phyloP scores from a whole-genome alignment of 805 yeast species.

The Metschnikowia chrysomelidarum region DNA sequence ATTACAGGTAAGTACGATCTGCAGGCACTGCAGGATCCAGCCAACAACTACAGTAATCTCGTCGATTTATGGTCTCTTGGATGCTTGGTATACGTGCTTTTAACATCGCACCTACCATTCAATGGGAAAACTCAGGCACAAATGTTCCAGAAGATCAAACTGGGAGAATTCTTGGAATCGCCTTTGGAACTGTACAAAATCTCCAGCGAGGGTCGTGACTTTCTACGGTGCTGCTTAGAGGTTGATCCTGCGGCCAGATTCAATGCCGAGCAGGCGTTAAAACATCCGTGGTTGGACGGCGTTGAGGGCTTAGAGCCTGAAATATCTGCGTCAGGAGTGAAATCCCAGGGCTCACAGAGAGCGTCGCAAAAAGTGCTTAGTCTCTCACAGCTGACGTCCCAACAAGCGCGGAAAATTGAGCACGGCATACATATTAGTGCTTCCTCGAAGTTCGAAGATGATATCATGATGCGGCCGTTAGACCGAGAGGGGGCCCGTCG shows the following conservation, averaged over 20 bases:
- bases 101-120: conserved; percentile 93
- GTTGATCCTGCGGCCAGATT: conserved; percentile 73
- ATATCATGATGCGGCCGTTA: conserved; percentile 44
- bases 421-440: conserved; percentile 35
- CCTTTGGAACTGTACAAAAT: conserved; percentile 66
- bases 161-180: conserved; percentile 78
- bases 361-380: conserved; percentile 45
- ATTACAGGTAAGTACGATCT: conserved; percentile 53
- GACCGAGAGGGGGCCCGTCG: conserved; percentile 26
- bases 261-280: conserved; percentile 71
- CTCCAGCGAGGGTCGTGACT: conserved; percentile 68
- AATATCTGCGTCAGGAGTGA: neutral
- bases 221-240: conserved; percentile 66
- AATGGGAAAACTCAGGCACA: conserved; percentile 90
- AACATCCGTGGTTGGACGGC: conserved; percentile 75
- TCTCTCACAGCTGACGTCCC: conserved; percentile 69
- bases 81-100: conserved; percentile 84
- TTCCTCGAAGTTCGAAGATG: conserved; percentile 40
- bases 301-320: conserved; percentile 22
- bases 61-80: conserved; percentile 99
- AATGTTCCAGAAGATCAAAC: conserved; percentile 68
- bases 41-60: conserved; percentile 64
- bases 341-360: conserved; percentile 18
- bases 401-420: conserved; percentile 50
- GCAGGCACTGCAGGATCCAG: conserved; percentile 26